Base-by-base conservation (phyloP, 2,329 filamentous ascomycete species). In the Exophiala xenobiotica region DNA sequence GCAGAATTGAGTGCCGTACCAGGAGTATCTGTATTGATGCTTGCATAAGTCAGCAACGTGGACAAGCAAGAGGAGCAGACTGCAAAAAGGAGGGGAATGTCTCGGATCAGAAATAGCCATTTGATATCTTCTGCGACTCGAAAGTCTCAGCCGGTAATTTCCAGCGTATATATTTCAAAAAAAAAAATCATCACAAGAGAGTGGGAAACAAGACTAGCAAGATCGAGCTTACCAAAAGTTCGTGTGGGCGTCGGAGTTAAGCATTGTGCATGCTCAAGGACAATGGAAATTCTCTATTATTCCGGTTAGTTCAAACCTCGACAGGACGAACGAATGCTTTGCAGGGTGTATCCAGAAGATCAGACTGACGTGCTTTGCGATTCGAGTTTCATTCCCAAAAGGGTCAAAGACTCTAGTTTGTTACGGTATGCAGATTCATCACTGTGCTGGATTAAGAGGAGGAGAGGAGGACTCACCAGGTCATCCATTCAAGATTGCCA, bases 381-480 rank as follows among this genome's bases (percentile, higher is more conserved):
- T 62, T 44, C 37, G 72, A 82, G 85, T 92, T 91, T 91, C 88
- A 92, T 86, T 80, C 75, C 78, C 83, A 78, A 70, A 69, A 70
- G 77, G 86, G 84, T 95, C 89, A 93, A 93, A 95, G 89, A 95
- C 89, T 95, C 89, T 95, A 95, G 88, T 91, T 91, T 79, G 57
- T 61, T 57, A 46, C 57, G 59, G 55, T 59, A 57, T 63, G 61
- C 57, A 55, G 46, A 55, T 56, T 60, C 57, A 58, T 60, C 57
- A 56, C 49, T 43, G 44, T 37, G 27, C 12, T 23, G 40, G 27
- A 31, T 22, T 20, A 31, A 19, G 11, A 31, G n/a, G 20, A 20
- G 6, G 9, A 18, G 16, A 29, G 11, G 24, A 4, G 18, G 18
- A 46, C 43, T 46, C 9, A 46, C 43, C 18, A 14, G 14, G 23